Percentiles rank a stretch among this genome's conserved stretches.
These are phyloP conservation scores for Cephaloascus albidus DNA, from an alignment of 805 yeast species.

Conservation along the genomic window DNA sequence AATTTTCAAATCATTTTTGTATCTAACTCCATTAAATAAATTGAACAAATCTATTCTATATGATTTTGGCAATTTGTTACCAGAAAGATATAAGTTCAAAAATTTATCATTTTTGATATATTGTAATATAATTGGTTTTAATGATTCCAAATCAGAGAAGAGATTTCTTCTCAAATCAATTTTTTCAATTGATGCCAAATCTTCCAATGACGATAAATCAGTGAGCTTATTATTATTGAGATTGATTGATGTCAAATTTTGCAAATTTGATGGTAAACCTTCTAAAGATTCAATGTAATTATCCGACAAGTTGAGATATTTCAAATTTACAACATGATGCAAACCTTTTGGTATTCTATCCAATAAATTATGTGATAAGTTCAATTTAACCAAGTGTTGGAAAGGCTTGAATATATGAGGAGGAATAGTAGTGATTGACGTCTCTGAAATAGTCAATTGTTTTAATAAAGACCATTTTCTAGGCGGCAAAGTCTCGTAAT, in stretches of 20 bases:
- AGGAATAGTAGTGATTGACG: conserved; percentile 26
- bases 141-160: conserved; percentile 20
- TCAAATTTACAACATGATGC: conserved; percentile 34
- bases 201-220: conserved; percentile 35
- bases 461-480: conserved; percentile 28
- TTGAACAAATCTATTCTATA: conserved; percentile 48
- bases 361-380: conserved; percentile 45
- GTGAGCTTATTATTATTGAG: conserved; percentile 38
- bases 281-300: conserved; percentile 24
- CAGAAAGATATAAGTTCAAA: conserved; percentile 22
- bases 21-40: conserved; percentile 42
- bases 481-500: conserved; percentile 19
- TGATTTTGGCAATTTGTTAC: conserved; percentile 33
- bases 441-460: conserved; percentile 29
- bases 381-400: conserved; percentile 31
- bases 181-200: conserved; percentile 32
- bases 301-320: conserved; percentile 34
- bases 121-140: conserved; percentile 25
- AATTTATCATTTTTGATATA: conserved; percentile 18
- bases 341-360: conserved; percentile 45
- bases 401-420: conserved; percentile 28
- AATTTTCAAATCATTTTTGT: conserved; percentile 35
- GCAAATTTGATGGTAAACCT: conserved; percentile 23
- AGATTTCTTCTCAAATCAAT: conserved; percentile 43
- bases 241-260: conserved; percentile 33